Conservation (phyloP, 1,139 yeast genomes). For the Pneumocystis sp. region DNA sequence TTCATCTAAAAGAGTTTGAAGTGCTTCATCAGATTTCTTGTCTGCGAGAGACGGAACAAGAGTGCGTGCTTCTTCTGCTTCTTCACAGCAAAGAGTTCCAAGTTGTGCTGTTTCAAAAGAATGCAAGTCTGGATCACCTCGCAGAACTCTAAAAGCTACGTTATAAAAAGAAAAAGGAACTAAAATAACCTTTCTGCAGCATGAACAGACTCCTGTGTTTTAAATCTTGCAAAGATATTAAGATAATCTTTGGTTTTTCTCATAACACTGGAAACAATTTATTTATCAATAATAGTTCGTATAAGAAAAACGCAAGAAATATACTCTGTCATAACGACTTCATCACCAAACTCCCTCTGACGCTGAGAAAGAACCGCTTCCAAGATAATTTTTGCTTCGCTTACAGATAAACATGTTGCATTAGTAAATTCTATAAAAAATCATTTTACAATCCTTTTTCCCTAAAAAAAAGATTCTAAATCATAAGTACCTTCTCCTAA, state of each 20-base stretch:
- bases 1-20: conserved; percentile 12
- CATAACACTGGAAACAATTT: conserved; percentile 36
- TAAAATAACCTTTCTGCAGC: conserved; percentile 65
- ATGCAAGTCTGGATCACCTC: conserved; percentile 39
- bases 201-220: conserved; percentile 80
- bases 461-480: not conserved
- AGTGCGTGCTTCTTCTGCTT: conserved; percentile 93
- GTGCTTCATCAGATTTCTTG: conserved; percentile 10
- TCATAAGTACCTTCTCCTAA: conserved; percentile 3
- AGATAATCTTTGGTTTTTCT: conserved; percentile 85
- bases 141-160: conserved; percentile 5
- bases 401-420: conserved; percentile 12
- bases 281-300: not conserved
- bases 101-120: conserved; percentile 94
- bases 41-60: conserved; percentile 45
- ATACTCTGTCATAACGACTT: conserved; percentile 13
- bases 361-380: conserved; percentile 12
- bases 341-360: conserved; percentile 8
- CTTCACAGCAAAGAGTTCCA: conserved; percentile 88
- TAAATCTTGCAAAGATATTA: conserved; percentile 72
- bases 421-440: conserved; percentile 9
- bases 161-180: conserved; percentile 36
- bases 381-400: conserved; percentile 12
- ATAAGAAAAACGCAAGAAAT: not conserved
- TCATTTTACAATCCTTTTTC: not conserved